phyloP scores from a whole-genome alignment of 148 eudicot genomes.

The Simmondsia chinensis region DNA sequence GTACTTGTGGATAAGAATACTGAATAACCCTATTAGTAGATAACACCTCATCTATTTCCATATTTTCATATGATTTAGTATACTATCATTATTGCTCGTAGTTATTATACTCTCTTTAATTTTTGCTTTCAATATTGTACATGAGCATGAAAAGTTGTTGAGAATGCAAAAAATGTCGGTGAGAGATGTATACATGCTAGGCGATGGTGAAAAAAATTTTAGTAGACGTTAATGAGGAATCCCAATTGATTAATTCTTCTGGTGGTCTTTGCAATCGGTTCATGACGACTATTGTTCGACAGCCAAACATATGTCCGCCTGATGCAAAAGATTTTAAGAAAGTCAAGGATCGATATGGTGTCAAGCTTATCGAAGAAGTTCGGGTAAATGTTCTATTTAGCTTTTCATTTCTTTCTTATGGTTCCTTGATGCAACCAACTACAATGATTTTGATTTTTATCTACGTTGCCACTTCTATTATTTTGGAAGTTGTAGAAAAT shows the following conservation, averaged over 20 bases:
- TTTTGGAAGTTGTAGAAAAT: too few species aligned
- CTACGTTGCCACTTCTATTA: too few species aligned
- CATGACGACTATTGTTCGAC: neutral
- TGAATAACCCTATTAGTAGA: too few species aligned
- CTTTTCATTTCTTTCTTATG: neutral
- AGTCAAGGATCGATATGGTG: neutral
- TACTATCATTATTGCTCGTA: too few species aligned
- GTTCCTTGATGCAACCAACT: too few species aligned
- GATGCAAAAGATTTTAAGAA: neutral
- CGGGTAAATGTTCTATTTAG: neutral
- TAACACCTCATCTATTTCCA: too few species aligned
- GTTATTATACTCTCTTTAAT: too few species aligned
- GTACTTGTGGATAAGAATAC: too few species aligned
- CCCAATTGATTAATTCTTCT: neutral
- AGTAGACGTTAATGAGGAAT: neutral
- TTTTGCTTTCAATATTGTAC: too few species aligned
- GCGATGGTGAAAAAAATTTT: conserved; percentile 1
- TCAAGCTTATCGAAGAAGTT: neutral
- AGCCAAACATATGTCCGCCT: neutral
- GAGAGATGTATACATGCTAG: neutral
- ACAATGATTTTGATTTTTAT: too few species aligned
- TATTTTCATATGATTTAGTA: too few species aligned
- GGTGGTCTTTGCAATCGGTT: conserved; percentile 1
- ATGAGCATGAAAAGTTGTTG: too few species aligned
- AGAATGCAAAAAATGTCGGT: neutral